phyloP scores from a whole-genome alignment of 306 rosid genomes.

The Herpetospermum pedunculosum region DNA sequence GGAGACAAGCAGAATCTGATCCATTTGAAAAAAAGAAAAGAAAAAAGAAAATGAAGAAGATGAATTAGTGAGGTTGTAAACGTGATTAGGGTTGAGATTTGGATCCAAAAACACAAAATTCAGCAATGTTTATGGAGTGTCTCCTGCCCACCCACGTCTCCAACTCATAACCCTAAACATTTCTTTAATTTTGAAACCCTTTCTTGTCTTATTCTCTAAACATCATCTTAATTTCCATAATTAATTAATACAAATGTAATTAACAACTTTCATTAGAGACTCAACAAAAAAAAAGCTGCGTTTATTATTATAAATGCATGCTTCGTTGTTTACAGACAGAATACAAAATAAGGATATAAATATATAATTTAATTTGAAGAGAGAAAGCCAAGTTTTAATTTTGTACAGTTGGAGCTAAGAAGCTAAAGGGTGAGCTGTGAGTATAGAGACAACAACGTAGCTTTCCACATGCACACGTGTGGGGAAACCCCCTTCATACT shows the following conservation, averaged over 20 bases:
- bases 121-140: constrained; percentile 24
- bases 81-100: constrained; percentile 16
- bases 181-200: background rate
- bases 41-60: background rate
- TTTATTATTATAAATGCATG: background rate
- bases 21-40: background rate
- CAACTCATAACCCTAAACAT: constrained; percentile 16
- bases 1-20: constrained; percentile 30
- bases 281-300: background rate
- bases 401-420: background rate
- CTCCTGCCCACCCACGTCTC: constrained; percentile 21
- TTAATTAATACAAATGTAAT: too few relatives aligned
- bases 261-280: too few relatives aligned
- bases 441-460: constrained; percentile 1
- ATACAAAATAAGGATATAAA: background rate
- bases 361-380: background rate
- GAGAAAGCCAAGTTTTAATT: background rate
- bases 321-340: background rate
- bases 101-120: constrained; percentile 17
- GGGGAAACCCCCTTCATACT: constrained; percentile 1
- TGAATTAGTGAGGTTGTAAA: background rate
- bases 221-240: background rate
- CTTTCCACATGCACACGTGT: constrained; percentile 13
- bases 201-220: background rate
- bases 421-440: background rate